Conservation (phyloP, 306 rosid species). For the Pterocarpus macrocarpus region DNA sequence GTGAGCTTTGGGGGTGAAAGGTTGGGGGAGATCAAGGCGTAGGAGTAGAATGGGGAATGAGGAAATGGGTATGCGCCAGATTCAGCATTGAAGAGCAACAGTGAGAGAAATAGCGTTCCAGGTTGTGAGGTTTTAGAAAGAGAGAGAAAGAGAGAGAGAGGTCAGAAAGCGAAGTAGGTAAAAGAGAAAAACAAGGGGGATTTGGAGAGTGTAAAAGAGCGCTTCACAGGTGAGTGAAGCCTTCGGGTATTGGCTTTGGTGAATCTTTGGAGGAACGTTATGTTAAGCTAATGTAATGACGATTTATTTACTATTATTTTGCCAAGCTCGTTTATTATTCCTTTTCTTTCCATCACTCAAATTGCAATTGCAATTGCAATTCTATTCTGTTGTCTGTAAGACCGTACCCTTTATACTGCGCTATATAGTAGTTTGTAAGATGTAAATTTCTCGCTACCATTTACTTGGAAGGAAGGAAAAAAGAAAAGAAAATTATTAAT, state of each 20-base stretch:
- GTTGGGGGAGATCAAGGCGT: conserved; percentile 51
- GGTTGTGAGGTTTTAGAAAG: conserved; percentile 47
- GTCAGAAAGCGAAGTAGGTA: conserved; percentile 55
- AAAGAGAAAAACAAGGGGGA: not conserved
- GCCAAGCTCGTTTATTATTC: conserved; percentile 11
- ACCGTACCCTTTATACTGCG: no score
- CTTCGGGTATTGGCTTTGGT: conserved; percentile 53
- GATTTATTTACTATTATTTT: conserved; percentile 32
- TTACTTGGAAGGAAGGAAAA: conserved; percentile 33
- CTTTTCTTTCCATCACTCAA: conserved; percentile 31
- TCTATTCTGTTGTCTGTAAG: not conserved
- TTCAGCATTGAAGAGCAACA: conserved; percentile 56
- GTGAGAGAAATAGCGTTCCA: conserved; percentile 47
- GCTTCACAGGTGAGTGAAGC: conserved; percentile 36
- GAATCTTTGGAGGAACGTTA: conserved; percentile 70
- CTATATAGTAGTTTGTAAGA: not conserved
- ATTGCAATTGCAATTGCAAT: not conserved
- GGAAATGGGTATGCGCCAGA: conserved; percentile 53
- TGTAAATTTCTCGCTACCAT: conserved; percentile 11
- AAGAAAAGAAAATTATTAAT: not conserved
- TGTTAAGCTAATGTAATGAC: conserved; percentile 39
- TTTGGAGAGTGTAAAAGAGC: conserved; percentile 22
- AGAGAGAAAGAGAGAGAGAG: conserved; percentile 11
- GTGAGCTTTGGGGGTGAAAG: conserved; percentile 26
- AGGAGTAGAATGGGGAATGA: not conserved